Evolutionary conservation across 2,329 filamentous ascomycete genomes (phyloP).

Genomic region (Hypoxylon rubiginosum): DNA sequence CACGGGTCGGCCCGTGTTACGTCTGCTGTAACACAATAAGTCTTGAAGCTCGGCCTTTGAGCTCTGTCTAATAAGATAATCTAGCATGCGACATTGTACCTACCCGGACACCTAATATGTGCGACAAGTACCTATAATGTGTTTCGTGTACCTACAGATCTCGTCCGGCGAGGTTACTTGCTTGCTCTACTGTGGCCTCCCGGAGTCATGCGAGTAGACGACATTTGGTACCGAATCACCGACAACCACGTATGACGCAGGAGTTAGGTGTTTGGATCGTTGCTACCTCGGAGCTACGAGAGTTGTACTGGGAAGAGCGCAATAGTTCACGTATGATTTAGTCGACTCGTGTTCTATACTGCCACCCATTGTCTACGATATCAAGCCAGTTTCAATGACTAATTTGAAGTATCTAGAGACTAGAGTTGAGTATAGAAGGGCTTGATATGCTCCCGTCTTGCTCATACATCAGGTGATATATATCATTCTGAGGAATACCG

Average conservation of each 20-base stretch:
- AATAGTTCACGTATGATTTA: constrained; percentile 9
- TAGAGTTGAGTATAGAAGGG: not conserved
- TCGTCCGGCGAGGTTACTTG: constrained; percentile 17
- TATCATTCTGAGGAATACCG: not conserved
- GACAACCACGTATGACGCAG: constrained; percentile 34
- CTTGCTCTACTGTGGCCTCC: constrained; percentile 32
- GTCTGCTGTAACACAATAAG: not conserved
- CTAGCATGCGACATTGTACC: not conserved
- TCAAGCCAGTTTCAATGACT: not conserved
- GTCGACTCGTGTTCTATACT: constrained; percentile 1
- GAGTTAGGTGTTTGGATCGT: constrained; percentile 21
- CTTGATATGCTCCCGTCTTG: not conserved
- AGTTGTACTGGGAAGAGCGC: constrained; percentile 10
- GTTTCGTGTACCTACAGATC: constrained; percentile 12
- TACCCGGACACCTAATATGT: constrained; percentile 14
- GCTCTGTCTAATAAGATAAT: not conserved
- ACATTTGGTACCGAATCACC: constrained; percentile 36
- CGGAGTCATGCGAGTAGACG: constrained; percentile 24
- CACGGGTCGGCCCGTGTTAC: not conserved
- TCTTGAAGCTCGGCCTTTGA: not conserved
- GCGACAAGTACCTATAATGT: constrained; percentile 5
- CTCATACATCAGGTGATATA: not conserved
- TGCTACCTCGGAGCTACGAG: constrained; percentile 29
- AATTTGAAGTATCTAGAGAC: not conserved
- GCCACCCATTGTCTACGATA: not conserved